phyloP scores from a whole-genome alignment of 176 grass and related monocot species.

The Phoenix dactylifera region DNA sequence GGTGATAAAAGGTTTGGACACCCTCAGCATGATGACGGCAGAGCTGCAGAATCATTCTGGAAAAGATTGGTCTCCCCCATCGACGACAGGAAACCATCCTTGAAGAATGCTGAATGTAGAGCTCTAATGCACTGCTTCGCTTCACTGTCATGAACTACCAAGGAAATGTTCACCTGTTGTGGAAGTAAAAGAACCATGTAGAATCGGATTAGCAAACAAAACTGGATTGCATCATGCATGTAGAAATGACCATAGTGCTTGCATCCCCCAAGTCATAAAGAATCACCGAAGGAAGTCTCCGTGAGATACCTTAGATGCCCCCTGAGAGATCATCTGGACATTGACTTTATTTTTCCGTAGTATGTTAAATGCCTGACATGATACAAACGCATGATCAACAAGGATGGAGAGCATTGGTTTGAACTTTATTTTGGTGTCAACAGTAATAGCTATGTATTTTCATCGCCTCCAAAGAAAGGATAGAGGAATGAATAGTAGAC shows the following conservation, averaged over 20 bases:
- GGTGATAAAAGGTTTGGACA: too few relatives aligned
- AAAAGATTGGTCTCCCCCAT: conserved; percentile 21
- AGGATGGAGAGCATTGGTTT: not conserved
- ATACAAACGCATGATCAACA: not conserved
- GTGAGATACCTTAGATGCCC: conserved; percentile 72
- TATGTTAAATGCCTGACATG: conserved; percentile 66
- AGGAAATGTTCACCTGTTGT: conserved; percentile 78
- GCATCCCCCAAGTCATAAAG: not conserved
- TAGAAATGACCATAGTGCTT: too few relatives aligned
- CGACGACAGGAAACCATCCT: conserved; percentile 54
- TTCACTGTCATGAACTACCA: conserved; percentile 82
- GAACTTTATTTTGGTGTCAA: too few relatives aligned
- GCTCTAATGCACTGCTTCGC: conserved; percentile 48
- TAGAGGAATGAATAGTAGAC: not conserved
- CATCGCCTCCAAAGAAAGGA: not conserved
- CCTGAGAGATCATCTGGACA: conserved; percentile 97
- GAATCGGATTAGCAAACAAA: too few relatives aligned
- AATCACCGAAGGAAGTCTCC: not conserved
- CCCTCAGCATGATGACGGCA: not conserved
- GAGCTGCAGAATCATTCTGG: not conserved
- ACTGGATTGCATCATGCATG: too few relatives aligned
- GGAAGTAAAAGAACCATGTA: not conserved
- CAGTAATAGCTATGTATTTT: too few relatives aligned
- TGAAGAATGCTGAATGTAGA: conserved; percentile 70
- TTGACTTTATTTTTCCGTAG: conserved; percentile 66